These are phyloP conservation scores for Paxillus ammoniavirescens DNA, from an alignment of 768 basidiomycete species.

Conservation along the genomic window DNA sequence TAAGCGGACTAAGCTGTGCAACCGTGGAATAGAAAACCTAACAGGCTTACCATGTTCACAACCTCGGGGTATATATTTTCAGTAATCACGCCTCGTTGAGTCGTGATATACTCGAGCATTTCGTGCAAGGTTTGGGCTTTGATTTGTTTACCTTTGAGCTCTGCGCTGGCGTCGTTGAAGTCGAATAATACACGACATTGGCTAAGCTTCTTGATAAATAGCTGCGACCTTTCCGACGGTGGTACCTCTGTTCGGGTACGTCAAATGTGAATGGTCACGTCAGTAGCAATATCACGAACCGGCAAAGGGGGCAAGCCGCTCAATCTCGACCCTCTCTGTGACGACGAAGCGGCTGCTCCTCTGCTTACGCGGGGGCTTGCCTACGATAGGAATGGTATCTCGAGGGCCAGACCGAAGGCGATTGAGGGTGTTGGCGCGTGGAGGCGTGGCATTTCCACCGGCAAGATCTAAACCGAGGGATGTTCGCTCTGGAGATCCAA, in stretches of 20 bases:
- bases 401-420: slow-evolving; percentile 83
- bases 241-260: slow-evolving; percentile 66
- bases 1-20: slow-evolving; percentile 32
- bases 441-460: slow-evolving; percentile 49
- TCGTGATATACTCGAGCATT: slow-evolving; percentile 99
- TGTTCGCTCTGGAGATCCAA: slow-evolving; percentile 47
- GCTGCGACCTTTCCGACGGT: slow-evolving; percentile 79
- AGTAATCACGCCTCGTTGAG: slow-evolving; percentile 92
- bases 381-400: slow-evolving; percentile 95
- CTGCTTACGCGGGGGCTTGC: slow-evolving; percentile 97
- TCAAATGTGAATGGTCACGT: slow-evolving; percentile 11
- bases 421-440: slow-evolving; percentile 65
- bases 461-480: slow-evolving; percentile 47
- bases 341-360: slow-evolving; percentile 95
- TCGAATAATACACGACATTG: slow-evolving; percentile 98
- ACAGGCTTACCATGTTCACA: slow-evolving; percentile 82
- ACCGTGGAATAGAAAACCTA: background rate
- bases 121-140: slow-evolving; percentile 97
- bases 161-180: slow-evolving; percentile 96
- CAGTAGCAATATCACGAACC: slow-evolving; percentile 41
- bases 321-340: slow-evolving; percentile 94
- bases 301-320: slow-evolving; percentile 86
- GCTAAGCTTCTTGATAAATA: slow-evolving; percentile 93
- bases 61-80: slow-evolving; percentile 99
- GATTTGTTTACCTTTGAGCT: slow-evolving; percentile 96